These are phyloP conservation scores for Viridothelium virens DNA, from an alignment of 495 filamentous ascomycete species.

Conservation along the genomic window DNA sequence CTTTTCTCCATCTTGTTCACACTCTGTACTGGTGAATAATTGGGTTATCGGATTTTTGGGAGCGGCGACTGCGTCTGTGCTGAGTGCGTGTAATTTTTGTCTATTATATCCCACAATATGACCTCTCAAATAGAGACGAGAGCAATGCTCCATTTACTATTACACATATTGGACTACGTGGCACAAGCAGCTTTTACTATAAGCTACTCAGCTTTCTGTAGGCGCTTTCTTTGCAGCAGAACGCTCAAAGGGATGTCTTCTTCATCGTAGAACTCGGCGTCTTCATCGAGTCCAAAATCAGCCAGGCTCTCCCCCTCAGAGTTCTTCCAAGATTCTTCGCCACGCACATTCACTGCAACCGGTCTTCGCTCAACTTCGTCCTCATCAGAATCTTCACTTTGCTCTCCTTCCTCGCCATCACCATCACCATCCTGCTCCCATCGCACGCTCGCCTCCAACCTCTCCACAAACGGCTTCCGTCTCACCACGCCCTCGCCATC, in stretches of 20 bases:
- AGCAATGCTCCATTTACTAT: not conserved
- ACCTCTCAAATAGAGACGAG: not conserved
- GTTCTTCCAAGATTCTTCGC: conserved; percentile 69
- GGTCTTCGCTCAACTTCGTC: conserved; percentile 34
- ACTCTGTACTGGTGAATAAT: not conserved
- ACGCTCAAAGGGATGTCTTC: conserved; percentile 75
- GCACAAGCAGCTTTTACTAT: not conserved
- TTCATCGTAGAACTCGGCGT: conserved; percentile 67
- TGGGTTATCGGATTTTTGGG: not conserved
- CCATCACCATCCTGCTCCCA: conserved; percentile 11
- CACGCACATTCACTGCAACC: conserved; percentile 34
- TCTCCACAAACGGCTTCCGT: conserved; percentile 46
- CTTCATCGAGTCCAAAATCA: conserved; percentile 89
- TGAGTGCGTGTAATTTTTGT: not conserved
- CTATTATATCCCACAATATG: not conserved
- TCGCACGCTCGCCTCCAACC: conserved; percentile 18
- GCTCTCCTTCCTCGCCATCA: conserved; percentile 29
- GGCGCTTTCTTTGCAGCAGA: conserved; percentile 37
- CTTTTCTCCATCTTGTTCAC: not conserved
- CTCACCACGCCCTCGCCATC: conserved; percentile 33
- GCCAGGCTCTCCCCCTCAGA: conserved; percentile 74
- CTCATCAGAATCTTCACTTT: conserved; percentile 40
- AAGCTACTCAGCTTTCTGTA: not conserved
- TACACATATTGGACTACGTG: not conserved
- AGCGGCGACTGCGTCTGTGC: not conserved